These are phyloP conservation scores for Yamadazyma jaroonii DNA, from an alignment of 1,139 yeast genomes.

Conservation along the genomic window DNA sequence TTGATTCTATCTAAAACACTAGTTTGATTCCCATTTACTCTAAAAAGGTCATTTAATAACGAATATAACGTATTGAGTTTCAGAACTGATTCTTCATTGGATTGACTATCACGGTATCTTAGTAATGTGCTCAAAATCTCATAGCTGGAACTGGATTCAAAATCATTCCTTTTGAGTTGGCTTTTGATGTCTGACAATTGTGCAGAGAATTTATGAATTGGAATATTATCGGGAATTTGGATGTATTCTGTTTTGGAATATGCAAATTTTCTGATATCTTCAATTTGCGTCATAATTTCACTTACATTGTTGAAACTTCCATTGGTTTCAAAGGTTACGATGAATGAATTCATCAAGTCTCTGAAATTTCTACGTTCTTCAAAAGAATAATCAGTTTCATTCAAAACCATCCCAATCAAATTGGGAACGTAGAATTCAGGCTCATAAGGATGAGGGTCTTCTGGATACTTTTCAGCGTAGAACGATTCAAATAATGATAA, in stretches of 20 bases:
- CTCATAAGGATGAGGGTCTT: background rate
- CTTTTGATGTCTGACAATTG: conserved; percentile 28
- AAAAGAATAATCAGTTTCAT: background rate
- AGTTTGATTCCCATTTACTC: conserved; percentile 29
- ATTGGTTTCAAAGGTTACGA: background rate
- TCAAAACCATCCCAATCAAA: conserved; percentile 1
- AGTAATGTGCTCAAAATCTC: background rate
- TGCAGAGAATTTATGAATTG: conserved; percentile 29
- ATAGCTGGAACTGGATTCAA: background rate
- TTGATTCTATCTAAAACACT: conserved; percentile 32
- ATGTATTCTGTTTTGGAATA: conserved; percentile 16
- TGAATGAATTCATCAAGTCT: background rate
- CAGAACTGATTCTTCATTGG: background rate
- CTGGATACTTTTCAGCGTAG: background rate
- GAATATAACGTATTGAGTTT: conserved; percentile 1
- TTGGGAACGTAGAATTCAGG: conserved; percentile 4
- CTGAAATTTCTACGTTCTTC: background rate
- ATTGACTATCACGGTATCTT: background rate
- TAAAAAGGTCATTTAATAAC: conserved; percentile 22
- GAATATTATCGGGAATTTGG: conserved; percentile 39
- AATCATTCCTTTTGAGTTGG: conserved; percentile 15
- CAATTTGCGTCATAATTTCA: background rate
- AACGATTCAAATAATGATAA: background rate
- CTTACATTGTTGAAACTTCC: background rate
- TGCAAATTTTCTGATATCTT: background rate